These are phyloP conservation scores for Zancudomyces culisetae DNA, from an alignment of 371 early-diverging fungal species.

Conservation along the genomic window DNA sequence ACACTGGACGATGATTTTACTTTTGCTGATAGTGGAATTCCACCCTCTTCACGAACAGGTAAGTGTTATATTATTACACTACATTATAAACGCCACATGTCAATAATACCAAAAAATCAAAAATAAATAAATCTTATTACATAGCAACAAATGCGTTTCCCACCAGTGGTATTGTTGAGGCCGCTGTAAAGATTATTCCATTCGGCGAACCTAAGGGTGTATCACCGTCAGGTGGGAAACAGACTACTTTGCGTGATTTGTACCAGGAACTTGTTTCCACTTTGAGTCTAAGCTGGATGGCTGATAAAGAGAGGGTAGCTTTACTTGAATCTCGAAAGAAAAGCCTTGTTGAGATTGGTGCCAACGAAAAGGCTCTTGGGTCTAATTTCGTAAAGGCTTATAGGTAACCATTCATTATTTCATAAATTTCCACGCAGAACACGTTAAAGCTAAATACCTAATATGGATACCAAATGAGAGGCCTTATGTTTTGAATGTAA, in stretches of 20 bases:
- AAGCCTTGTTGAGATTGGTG: slow-evolving; percentile 10
- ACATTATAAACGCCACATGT: too few relatives aligned
- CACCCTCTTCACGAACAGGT: too few relatives aligned
- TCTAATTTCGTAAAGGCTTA: slow-evolving; percentile 27
- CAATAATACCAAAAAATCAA: background rate
- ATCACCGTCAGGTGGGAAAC: slow-evolving; percentile 18
- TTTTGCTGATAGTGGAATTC: too few relatives aligned
- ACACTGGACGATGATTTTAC: too few relatives aligned
- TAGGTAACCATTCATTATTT: background rate
- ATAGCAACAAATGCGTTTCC: slow-evolving; percentile 3
- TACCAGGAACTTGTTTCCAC: slow-evolving; percentile 27
- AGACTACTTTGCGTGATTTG: slow-evolving; percentile 24
- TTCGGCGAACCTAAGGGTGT: slow-evolving; percentile 17
- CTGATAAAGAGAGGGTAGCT: slow-evolving; percentile 19
- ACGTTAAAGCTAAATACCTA: too few relatives aligned
- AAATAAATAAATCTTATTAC: background rate
- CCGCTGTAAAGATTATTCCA: slow-evolving; percentile 26
- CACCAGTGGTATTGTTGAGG: slow-evolving; percentile 20
- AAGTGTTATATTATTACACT: too few relatives aligned
- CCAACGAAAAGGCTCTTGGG: slow-evolving; percentile 17
- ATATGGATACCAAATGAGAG: too few relatives aligned
- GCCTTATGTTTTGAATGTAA: background rate
- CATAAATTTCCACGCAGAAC: background rate
- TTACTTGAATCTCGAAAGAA: slow-evolving; percentile 16
- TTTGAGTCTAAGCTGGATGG: slow-evolving; percentile 18